Evolutionary conservation across 176 grass and related monocot species (phyloP).

Genomic region (Thalia dealbata): DNA sequence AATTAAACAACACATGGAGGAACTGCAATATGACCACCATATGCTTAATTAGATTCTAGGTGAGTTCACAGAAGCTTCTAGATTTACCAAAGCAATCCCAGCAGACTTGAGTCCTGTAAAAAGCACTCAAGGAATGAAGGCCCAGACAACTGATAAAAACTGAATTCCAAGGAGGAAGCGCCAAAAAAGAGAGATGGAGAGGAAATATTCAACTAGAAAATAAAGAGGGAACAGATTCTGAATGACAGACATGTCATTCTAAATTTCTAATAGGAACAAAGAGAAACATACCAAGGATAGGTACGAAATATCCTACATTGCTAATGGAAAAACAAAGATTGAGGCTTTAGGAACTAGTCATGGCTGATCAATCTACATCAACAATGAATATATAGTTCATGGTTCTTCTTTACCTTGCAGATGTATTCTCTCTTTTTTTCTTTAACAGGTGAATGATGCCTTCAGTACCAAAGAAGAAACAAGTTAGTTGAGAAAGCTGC

Average conservation of each 20-base stretch:
- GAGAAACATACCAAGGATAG: background rate
- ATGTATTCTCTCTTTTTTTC: conserved; percentile 99
- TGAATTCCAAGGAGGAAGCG: background rate
- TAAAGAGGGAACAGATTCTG: background rate
- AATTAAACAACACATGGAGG: background rate
- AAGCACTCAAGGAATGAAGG: background rate
- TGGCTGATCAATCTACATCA: conserved; percentile 8
- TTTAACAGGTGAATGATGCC: conserved; percentile 97
- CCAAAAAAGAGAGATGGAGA: background rate
- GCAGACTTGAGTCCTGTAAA: background rate
- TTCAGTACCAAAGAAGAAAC: conserved; percentile 87
- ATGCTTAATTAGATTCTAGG: background rate
- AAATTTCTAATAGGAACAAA: background rate
- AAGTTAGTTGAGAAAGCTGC: conserved; percentile 77
- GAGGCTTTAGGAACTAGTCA: conserved; percentile 15
- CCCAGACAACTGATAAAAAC: background rate
- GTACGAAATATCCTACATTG: background rate
- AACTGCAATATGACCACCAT: background rate
- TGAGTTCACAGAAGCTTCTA: background rate
- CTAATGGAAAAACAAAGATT: background rate
- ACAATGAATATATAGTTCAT: conserved; percentile 14
- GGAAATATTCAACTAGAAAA: background rate
- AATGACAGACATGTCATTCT: background rate
- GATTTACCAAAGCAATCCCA: background rate
- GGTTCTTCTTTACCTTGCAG: conserved; percentile 91